phyloP scores from a whole-genome alignment of 805 yeast genomes.

The Candida maesae region DNA sequence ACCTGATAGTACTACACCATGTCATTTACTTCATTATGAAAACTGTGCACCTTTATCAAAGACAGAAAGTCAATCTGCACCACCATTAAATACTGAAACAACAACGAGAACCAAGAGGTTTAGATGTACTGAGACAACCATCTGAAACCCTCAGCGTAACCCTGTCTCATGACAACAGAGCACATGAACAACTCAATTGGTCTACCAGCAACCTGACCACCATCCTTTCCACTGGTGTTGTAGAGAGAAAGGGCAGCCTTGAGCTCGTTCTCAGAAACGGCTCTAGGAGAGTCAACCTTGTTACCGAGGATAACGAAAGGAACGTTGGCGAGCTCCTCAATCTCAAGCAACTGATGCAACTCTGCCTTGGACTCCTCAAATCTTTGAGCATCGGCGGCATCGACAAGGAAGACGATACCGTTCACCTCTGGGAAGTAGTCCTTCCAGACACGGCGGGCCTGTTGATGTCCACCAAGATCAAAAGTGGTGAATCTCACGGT shows the following conservation, averaged over 20 bases:
- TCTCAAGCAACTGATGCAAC: conserved; percentile 86
- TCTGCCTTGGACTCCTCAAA: conserved; percentile 93
- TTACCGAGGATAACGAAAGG: conserved; percentile 95
- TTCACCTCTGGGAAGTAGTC: conserved; percentile 99
- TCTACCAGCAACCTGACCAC: conserved; percentile 64
- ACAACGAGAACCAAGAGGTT: not conserved
- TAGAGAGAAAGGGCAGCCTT: conserved; percentile 85
- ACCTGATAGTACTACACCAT: too few relatives aligned
- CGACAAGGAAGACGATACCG: conserved; percentile 94
- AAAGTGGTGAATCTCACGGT: conserved; percentile 95
- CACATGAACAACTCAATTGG: conserved; percentile 98
- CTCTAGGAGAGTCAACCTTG: conserved; percentile 91
- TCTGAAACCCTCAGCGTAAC: conserved; percentile 97
- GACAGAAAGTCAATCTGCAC: not conserved
- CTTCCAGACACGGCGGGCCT: conserved; percentile 99
- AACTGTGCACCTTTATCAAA: too few relatives aligned
- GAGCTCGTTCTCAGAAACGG: conserved; percentile 92
- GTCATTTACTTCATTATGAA: too few relatives aligned
- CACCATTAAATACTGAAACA: too few relatives aligned
- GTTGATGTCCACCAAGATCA: conserved; percentile 97
- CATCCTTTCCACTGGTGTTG: conserved; percentile 88
- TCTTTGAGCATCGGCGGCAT: conserved; percentile 95
- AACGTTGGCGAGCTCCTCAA: conserved; percentile 84
- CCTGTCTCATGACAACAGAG: conserved; percentile 97
- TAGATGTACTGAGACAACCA: conserved; percentile 95